Base-by-base conservation (phyloP, 768 basidiomycete genomes). In the Mycena leptocephala region DNA sequence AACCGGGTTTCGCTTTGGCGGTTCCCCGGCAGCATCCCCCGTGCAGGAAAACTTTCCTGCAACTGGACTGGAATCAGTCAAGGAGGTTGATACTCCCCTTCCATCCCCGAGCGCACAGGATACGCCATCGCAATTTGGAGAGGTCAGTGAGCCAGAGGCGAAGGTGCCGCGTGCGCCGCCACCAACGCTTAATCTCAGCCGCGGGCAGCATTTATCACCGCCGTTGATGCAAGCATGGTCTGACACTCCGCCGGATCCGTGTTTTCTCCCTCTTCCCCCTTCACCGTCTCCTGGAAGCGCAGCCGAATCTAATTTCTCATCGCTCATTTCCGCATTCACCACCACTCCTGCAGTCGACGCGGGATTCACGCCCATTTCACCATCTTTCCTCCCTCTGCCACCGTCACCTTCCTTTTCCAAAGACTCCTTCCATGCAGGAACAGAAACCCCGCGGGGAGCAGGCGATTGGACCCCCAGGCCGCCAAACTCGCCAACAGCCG, bases 1-100 rank as follows among this genome's bases (percentile, higher is more conserved):
- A 79, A 80, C 82, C 30, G 74, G 72, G 64, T 84, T 88, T 82
- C 85, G 83, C 61, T 87, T 88, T 74, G 85, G 86, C 26, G 81
- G 81, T 41, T 78, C 82, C 28, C 46, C 81, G n/a, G 58, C 76
- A 33, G 3, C 68, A 26, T 62, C 76, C 20, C 74, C 74, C 6
- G 16, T 37, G 72, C 35, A 61, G 46, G 68, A 71, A 32, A 63
- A 67, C 24, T 78, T 71, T 13, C 67, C 74, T 14, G 33, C 61
- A n/a, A 37, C 18, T 48, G 73, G 64, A 26, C 61, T 76, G 58
- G 73, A 53, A 20, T n/a, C 70, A 5, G 69, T 76, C 75, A 62
- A 20, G 51, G 74, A 76, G 58, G 73, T 67, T 11, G 72, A 75
- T 9, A 78, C 70, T 9, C 76, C 77, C 26, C 70, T 75, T 6